Base-by-base conservation (phyloP, 331 rosid genomes). In the Acacia pycnantha region DNA sequence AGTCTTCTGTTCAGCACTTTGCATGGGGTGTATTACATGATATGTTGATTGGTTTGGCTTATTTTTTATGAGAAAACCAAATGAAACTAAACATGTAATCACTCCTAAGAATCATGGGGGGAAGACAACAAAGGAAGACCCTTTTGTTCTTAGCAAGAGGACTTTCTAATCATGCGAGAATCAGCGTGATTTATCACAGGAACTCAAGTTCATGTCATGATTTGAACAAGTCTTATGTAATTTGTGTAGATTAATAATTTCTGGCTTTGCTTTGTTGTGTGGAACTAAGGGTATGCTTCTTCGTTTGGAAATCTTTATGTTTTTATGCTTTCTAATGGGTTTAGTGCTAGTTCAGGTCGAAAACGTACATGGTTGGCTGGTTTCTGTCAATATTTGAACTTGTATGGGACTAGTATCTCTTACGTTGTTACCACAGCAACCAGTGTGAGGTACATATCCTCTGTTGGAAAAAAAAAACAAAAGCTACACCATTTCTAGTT, bases 371-470 rank as follows among this genome's bases (percentile, higher is more conserved):
- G 87, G 84, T 58, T 86, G 83, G 90, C 89, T 86, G 89, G 88
- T 70, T 83, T 69, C 40, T 83, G 84, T 76, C 86, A 84, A 58
- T 85, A 78, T 81, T 84, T 88, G 85, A 84, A 74, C 94, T 73
- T 90, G 93, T 65, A 0, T 65, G 71, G 71, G 24, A 33, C 5
- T 65, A 16, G 44, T 65, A 33, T 33, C 46, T 46, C 71, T 8
- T 65, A 65, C 12, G 71, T 65, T 31, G 33, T 65, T 65, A 33
- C 71, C 71, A 65, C 71, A 65, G 43, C 71, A 65, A 65, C 71
- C 44, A 31, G 44, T 84, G 69, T 86, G 87, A 87, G 91, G 94
- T 92, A 90, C 67, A 66, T 58, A 14, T 50, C 77, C 22, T 43
- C 54, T 43, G 54, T 22, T 6, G 35, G 3, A 70, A 70, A 70